Percentiles rank a stretch among this genome's conserved stretches.
phyloP scores from a whole-genome alignment of 495 filamentous ascomycete genomes.

The Penicillium angulare region DNA sequence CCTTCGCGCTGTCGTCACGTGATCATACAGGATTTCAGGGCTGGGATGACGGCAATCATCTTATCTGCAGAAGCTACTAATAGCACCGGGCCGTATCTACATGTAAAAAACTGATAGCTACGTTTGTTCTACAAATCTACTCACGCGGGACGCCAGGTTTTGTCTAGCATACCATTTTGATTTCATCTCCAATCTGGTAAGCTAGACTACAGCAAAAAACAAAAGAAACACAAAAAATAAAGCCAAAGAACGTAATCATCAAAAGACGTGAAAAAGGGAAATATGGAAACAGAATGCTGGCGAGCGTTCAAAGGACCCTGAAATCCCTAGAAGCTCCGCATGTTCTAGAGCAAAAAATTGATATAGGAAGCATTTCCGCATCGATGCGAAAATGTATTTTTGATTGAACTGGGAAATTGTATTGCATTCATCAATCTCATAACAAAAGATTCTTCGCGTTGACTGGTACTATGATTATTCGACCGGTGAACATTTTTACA shows the following conservation, averaged over 20 bases:
- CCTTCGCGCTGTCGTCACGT: conserved; percentile 20
- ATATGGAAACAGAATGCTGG: conserved; percentile 27
- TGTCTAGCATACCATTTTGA: conserved; percentile 30
- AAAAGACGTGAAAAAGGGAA: conserved; percentile 16
- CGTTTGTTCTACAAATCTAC: background rate
- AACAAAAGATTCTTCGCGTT: conserved; percentile 42
- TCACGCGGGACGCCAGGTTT: no score
- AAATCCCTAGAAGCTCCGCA: conserved; percentile 11
- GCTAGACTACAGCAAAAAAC: conserved; percentile 23
- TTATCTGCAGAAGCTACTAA: no score
- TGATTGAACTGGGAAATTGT: conserved; percentile 44
- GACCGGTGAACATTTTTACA: conserved; percentile 61
- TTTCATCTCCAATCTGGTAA: conserved; percentile 36
- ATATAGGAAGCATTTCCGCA: conserved; percentile 10
- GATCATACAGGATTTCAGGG: conserved; percentile 8
- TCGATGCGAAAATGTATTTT: conserved; percentile 22
- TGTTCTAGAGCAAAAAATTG: conserved; percentile 19
- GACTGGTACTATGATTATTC: conserved; percentile 32
- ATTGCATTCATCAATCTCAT: conserved; percentile 55
- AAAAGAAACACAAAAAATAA: conserved; percentile 6
- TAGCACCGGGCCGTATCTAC: no score
- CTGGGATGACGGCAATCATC: no score
- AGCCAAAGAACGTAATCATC: conserved; percentile 14
- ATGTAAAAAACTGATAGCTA: background rate
- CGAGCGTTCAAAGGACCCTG: conserved; percentile 24